phyloP scores from a whole-genome alignment of 2,329 filamentous ascomycete genomes.

The Colletotrichum trifolii region DNA sequence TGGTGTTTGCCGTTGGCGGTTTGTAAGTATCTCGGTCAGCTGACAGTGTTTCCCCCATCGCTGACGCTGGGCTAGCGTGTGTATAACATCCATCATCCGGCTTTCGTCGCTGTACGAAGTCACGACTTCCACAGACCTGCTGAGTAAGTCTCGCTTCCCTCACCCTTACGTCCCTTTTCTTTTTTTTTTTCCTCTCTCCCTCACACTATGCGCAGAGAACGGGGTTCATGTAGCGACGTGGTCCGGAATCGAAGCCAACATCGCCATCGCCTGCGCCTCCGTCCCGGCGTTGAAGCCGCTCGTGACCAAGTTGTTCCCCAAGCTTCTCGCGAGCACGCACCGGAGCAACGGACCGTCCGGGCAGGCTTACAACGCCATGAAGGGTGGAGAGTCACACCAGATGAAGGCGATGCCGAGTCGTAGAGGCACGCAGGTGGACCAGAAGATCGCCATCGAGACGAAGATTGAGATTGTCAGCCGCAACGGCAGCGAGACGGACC shows the following conservation, averaged over 20 bases:
- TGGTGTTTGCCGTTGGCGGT: constrained; percentile 48
- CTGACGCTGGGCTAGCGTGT: constrained; percentile 16
- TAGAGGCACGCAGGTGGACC: background rate
- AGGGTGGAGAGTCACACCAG: constrained; percentile 10
- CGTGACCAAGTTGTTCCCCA: constrained; percentile 42
- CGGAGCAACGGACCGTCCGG: constrained; percentile 8
- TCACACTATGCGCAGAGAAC: background rate
- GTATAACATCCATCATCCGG: constrained; percentile 39
- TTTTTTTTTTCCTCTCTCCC: no score
- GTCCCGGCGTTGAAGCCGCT: constrained; percentile 48
- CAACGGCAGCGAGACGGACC: background rate
- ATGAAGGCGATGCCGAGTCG: constrained; percentile 15
- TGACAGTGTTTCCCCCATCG: background rate
- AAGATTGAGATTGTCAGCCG: constrained; percentile 5
- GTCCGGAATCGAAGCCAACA: constrained; percentile 48
- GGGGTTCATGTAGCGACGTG: constrained; percentile 34
- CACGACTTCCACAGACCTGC: constrained; percentile 8
- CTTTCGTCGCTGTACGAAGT: constrained; percentile 39
- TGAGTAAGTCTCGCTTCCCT: background rate
- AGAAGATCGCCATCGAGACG: constrained; percentile 12
- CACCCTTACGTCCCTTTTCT: no score
- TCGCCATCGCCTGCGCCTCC: constrained; percentile 48
- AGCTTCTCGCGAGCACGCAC: constrained; percentile 10
- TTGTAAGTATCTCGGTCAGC: constrained; percentile 42
- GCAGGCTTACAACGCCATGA: background rate